These are phyloP conservation scores for Fusarium sp. DNA, from an alignment of 2,329 filamentous ascomycete genomes.

Conservation along the genomic window DNA sequence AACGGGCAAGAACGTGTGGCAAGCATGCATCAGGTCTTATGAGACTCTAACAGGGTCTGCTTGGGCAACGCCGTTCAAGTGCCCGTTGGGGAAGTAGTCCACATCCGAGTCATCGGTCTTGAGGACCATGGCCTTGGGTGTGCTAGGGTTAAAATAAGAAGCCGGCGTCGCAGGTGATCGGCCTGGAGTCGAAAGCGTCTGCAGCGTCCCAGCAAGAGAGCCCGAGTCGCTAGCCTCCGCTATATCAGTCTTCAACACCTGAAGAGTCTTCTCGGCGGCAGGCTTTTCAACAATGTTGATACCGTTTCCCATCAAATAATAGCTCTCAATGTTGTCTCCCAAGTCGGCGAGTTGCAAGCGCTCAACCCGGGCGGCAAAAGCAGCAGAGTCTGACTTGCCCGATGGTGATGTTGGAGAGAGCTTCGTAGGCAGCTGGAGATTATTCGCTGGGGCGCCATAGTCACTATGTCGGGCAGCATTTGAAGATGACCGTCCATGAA, in stretches of 20 bases:
- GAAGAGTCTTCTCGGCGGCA: no score
- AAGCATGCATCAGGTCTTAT: background rate
- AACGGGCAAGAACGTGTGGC: no score
- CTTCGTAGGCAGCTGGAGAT: background rate
- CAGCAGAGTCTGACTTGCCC: background rate
- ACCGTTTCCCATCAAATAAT: no score
- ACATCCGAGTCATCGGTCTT: constrained; percentile 11
- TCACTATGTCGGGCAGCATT: background rate
- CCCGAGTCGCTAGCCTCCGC: background rate
- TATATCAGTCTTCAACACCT: no score
- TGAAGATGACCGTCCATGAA: constrained; percentile 19
- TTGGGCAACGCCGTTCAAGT: background rate
- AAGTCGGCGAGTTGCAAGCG: no score
- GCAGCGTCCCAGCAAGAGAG: constrained; percentile 26
- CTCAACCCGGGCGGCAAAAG: no score
- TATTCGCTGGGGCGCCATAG: background rate
- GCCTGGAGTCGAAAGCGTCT: constrained; percentile 21
- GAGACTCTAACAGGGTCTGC: background rate
- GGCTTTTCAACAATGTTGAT: no score
- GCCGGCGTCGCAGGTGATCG: constrained; percentile 32
- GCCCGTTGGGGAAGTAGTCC: constrained; percentile 1
- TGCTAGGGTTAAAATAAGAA: constrained; percentile 41
- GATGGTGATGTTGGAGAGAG: background rate
- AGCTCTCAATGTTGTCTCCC: no score
- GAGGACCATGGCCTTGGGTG: constrained; percentile 46